Conservation (phyloP, 805 yeast species). For the Blastobotrys chiropterorum region DNA sequence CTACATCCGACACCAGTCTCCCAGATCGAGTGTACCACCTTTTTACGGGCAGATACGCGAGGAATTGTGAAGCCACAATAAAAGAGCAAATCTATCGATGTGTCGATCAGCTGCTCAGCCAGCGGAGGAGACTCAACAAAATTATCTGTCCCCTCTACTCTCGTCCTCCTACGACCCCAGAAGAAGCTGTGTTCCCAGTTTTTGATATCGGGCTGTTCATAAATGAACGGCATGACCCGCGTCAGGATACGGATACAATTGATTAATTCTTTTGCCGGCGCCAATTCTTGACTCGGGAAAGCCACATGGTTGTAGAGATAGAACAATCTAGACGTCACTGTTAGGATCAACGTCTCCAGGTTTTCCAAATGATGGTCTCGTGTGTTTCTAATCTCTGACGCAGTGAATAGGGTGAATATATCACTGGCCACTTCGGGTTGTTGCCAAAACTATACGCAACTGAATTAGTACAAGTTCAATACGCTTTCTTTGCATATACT, state of each 20-base stretch:
- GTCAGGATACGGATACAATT: conserved; percentile 62
- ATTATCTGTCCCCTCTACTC: conserved; percentile 8
- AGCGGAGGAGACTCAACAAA: conserved; percentile 17
- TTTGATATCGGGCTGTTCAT: conserved; percentile 40
- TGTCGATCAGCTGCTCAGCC: conserved; percentile 35
- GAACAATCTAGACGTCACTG: conserved; percentile 33
- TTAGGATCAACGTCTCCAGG: conserved; percentile 47
- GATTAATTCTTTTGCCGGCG: conserved; percentile 38
- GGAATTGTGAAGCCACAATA: conserved; percentile 51
- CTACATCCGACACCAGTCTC: conserved; percentile 68
- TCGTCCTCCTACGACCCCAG: conserved; percentile 35
- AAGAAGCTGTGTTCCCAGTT: conserved; percentile 35
- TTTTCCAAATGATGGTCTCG: conserved; percentile 53
- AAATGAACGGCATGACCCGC: conserved; percentile 58
- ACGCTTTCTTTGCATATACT: conserved; percentile 1
- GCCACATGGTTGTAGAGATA: conserved; percentile 24
- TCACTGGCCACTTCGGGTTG: conserved; percentile 50
- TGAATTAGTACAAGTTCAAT: no score
- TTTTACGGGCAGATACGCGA: conserved; percentile 18
- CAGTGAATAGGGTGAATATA: conserved; percentile 50
- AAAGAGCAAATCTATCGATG: conserved; percentile 45
- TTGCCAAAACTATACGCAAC: conserved; percentile 45
- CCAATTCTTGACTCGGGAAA: conserved; percentile 23
- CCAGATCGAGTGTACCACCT: conserved; percentile 51
- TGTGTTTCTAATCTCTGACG: conserved; percentile 52